A percentile compares a stretch with the other conserved stretches of the same genome.
Conservation (phyloP, 768 basidiomycete species). For the Tylopilus vinaceipallidus region DNA sequence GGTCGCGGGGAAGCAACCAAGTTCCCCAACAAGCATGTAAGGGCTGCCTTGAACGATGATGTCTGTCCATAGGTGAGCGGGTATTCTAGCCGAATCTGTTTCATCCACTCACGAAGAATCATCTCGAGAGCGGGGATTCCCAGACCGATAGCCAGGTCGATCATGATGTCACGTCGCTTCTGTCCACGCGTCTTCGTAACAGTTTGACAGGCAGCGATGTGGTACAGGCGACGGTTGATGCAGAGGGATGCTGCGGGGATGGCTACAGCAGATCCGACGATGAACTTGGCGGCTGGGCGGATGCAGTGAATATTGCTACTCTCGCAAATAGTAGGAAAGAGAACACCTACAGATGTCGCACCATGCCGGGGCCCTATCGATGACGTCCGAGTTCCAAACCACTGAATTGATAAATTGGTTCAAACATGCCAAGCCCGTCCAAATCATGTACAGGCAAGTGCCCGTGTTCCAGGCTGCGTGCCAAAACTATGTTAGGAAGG, state of each 20-base stretch:
- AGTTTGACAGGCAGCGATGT: conserved; percentile 39
- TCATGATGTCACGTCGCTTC: conserved; percentile 39
- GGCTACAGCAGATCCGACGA: conserved; percentile 11
- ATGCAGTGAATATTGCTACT: too few species aligned
- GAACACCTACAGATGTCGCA: conserved; percentile 58
- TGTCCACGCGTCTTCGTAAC: conserved; percentile 49
- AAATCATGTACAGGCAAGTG: conserved; percentile 45
- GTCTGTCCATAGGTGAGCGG: conserved; percentile 38
- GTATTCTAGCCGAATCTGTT: too few species aligned
- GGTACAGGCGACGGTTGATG: conserved; percentile 35
- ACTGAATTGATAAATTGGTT: conserved; percentile 51
- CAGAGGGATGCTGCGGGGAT: conserved; percentile 34
- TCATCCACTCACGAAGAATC: conserved; percentile 44
- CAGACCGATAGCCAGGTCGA: conserved; percentile 46
- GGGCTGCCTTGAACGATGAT: conserved; percentile 51
- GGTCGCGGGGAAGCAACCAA: conserved; percentile 46
- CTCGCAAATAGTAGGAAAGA: too few species aligned
- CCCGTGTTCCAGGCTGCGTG: conserved; percentile 44
- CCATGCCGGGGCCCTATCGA: conserved; percentile 49
- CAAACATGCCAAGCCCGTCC: conserved; percentile 41
- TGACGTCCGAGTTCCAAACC: conserved; percentile 46
- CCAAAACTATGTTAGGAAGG: conserved; percentile 1
- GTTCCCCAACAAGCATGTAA: conserved; percentile 46
- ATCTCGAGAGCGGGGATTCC: conserved; percentile 47
- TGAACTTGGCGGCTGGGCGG: conserved; percentile 17